Base-by-base conservation (phyloP, 257 asterid species). In the Thymus mandschuricus region DNA sequence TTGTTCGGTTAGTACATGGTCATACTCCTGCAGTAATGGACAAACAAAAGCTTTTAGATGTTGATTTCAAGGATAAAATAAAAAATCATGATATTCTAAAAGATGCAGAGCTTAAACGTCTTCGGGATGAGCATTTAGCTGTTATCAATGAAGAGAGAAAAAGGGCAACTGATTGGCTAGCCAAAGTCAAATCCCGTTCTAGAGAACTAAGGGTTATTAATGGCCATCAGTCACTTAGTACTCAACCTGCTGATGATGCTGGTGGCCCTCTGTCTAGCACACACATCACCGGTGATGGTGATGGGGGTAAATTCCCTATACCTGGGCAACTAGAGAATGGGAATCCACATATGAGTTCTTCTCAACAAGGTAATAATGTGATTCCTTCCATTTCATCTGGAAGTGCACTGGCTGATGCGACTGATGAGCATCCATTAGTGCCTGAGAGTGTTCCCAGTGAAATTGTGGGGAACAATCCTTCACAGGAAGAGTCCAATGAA, bases 41-140 rank as follows among this genome's bases (percentile, higher is more conserved):
- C 38, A 87, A 68, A 75, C 87, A 84, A 60, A 87, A 84, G 79
- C 50, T 54, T 2, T 66, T 83, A 64, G 85, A 84, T 52, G 64
- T 59, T 80, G 74, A 54, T 8, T 83, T 86, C 71, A 74, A 83
- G 1, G 71, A 68, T 78, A 77, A 86, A 71, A 64, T 86, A 66
- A 75, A 79, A 73, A 90, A 87, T 58, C 83, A 63, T 68, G 75
- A 79, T 62, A 66, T 66, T 75, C 43, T 44, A 29, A 81, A 77
- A 82, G 85, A 85, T 43, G 34, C 13, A 13, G 54, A 78, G 51
- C 78, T 83, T 67, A 77, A 80, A 74, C 74, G 78, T 30, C 89
- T 87, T 28, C 81, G 83, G 79, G 84, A 74, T 70, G 72, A 73
- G 73, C 90, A 87, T 52, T 64, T 75, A 34, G 79, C 84, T 78